Evolutionary conservation across 2,329 filamentous ascomycete genomes (phyloP), one percentile per base, ranked within the genome.

Genomic region (Achaetomium macrosporum): DNA sequence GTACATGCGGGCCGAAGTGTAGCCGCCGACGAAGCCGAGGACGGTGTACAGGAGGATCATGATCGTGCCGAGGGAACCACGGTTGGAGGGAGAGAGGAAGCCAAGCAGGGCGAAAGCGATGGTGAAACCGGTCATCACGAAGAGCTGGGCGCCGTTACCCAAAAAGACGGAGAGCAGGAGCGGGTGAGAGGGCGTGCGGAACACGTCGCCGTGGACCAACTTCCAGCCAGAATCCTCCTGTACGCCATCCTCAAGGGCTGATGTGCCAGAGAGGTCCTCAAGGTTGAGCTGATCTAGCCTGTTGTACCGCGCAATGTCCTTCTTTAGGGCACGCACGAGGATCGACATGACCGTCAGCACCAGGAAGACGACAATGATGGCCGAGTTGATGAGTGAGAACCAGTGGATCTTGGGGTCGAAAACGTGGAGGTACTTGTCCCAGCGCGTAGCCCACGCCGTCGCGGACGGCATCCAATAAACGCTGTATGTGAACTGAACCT

Each of bases 171-270:
- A 91, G 17, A 99, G 78, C 13, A 96, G 75, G 29, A 99, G 78
- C 1, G 91, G 88, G 55, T 88, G 84, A 59, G 85, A 82, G 3
- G 93, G 93, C 11, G 86, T 84, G 52, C 93, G 87, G 78, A 99
- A 99, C 31, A 97, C 92, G 68, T 99, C 93, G 50, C 93, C 93
- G 64, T 99, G 93, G 1, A 99, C 91, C 44, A 99, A 75, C 72
- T 99, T 99, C 93, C 93, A 99, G 56, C 93, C 93, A 10, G 91
- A 96, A 69, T 99, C 93, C 66, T 99, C 93, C 69, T 96, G 91
- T 1, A 97, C 88, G 33, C 91, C 92, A 64, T 97, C 92, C 61
- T 96, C 92, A 6, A 90, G 76, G 10, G 79, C 84, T 37, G 83
- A 87, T 2, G 85, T 88, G 39, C 88, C 88, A 39, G 87, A 86